Base-by-base conservation (phyloP, 2,329 filamentous ascomycete species). In the Elsinoe batatas region DNA sequence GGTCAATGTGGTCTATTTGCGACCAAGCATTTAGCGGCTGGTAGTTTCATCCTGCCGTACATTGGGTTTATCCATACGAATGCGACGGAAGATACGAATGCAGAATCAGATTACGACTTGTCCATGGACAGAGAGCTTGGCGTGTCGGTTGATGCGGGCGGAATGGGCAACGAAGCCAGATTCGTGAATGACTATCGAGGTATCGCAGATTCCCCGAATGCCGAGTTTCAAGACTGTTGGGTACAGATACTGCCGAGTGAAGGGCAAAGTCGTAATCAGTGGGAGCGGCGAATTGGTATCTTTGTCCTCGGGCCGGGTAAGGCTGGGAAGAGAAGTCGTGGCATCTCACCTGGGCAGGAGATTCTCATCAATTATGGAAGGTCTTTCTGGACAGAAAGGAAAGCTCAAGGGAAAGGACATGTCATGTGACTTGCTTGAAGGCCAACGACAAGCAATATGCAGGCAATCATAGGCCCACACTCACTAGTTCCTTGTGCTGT, bases 161-260 rank as follows among this genome's bases (percentile, higher is more conserved):
- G 63, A 1, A 71, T 71, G 59, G 77, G 76, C 26, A 79, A 79
- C 59, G 76, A 79, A 60, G 72, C 74, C 3, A 68, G 77, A 42
- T 79, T 76, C 60, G 72, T 76, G 58, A 79, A 79, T 59, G 77
- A 79, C 62, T 79, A 79, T 62, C 71, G 76, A 56, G 74, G 76
- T 15, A 68, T 79, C 7, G 65, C 68, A 2, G 67, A 68, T 35
- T 56, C 65, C 30, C 67, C 68, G n/a, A 71, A 71, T 59, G 66
- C 67, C 2, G 68, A 71, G 58, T 71, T 70, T 53, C 57, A 66
- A 37, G 68, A 71, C 56, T 65, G 64, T 56, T 69, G 66, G 61
- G 59, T 71, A 4, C 61, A 69, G 63, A 72, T 61, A 63, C 72
- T 57, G 40, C 70, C 38, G 63, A 64, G 8, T 59, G 68, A 58